Evolutionary conservation across 169 alveolate species (phyloP), one percentile per base, ranked within the genome.

Genomic region (Plasmodium knowlesi): DNA sequence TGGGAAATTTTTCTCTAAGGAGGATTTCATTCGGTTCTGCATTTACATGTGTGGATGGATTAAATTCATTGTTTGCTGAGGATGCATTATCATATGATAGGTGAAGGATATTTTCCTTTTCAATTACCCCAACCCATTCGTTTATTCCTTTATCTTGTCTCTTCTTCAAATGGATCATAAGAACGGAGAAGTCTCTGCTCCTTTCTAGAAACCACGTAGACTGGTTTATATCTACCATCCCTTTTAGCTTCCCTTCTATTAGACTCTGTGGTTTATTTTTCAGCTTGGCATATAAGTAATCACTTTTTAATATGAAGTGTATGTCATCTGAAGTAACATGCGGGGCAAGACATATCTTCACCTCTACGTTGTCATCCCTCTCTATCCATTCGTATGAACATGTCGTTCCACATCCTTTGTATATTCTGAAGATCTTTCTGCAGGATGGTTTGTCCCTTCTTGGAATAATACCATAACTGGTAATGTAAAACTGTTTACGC

Each of bases 61-160:
- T 39, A 22, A 50, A 30, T 3, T 67, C 10, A 19, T 25, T 22
- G n/a, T 78, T 6, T 37, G 54, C 6, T 53, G 86, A 54, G 5
- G 94, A 43, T 19, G 34, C 19, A 14, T 90, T 82, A 19, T 90
- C 95, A 80, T 90, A 90, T 0, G 78, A 43, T 43, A 90, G 12
- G 46, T 90, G 92, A 70, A 90, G 22, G 0, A 90, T 82, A 32
- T 79, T 71, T 67, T 90, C 95, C 43, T 90, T 90, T 81, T 90
- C 95, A 3, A 90, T 67, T 67, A 90, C 92, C 9, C 95, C 95
- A 34, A 90, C 95, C 95, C 95, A 90, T 54, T 90, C 95, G 37
- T 81, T 78, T 28, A 90, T 90, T n/a, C 95, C 95, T 37, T 34
- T 90, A 46, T 82, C 28, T 54, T 90, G 81, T 22, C 81, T 90